A percentile compares a stretch with the other conserved stretches of the same genome.
phyloP scores from a whole-genome alignment of 2,329 filamentous ascomycete genomes.

The Helminthosporium solani region DNA sequence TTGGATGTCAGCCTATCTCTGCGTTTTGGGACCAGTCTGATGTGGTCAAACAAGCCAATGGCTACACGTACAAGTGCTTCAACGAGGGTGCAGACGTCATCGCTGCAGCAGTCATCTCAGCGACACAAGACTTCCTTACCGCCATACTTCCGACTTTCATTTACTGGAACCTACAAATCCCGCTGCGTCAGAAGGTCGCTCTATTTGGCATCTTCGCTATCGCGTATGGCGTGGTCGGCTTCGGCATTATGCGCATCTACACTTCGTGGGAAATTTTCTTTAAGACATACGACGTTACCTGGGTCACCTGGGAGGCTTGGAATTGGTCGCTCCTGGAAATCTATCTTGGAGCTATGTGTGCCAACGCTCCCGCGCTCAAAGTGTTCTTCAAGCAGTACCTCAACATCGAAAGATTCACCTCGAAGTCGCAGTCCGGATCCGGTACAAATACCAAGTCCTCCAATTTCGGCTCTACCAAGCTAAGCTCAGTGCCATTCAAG shows the following conservation, averaged over 20 bases:
- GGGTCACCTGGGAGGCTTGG: slow-evolving; percentile 24
- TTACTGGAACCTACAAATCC: slow-evolving; percentile 35
- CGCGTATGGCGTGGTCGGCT: slow-evolving; percentile 29
- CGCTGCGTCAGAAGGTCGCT: slow-evolving; percentile 30
- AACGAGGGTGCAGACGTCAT: slow-evolving; percentile 36
- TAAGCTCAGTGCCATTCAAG: background rate
- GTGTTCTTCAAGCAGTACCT: slow-evolving; percentile 37
- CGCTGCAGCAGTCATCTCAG: slow-evolving; percentile 28
- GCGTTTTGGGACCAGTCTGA: slow-evolving; percentile 35
- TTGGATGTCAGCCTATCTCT: slow-evolving; percentile 32
- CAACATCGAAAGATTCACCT: slow-evolving; percentile 20
- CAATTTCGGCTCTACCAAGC: background rate
- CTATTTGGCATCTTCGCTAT: slow-evolving; percentile 35
- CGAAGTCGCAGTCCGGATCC: background rate
- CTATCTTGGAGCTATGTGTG: slow-evolving; percentile 33
- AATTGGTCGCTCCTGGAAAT: slow-evolving; percentile 27
- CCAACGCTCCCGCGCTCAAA: slow-evolving; percentile 33
- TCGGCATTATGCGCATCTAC: slow-evolving; percentile 28
- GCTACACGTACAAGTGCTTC: slow-evolving; percentile 33
- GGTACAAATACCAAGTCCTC: too few species aligned
- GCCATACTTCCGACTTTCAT: slow-evolving; percentile 33
- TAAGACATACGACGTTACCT: slow-evolving; percentile 33
- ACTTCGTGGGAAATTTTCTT: slow-evolving; percentile 32
- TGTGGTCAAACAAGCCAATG: slow-evolving; percentile 13
- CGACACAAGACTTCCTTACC: slow-evolving; percentile 32